These are phyloP conservation scores for Isabelozyma rhagii DNA, from an alignment of 805 yeast species.

Conservation along the genomic window DNA sequence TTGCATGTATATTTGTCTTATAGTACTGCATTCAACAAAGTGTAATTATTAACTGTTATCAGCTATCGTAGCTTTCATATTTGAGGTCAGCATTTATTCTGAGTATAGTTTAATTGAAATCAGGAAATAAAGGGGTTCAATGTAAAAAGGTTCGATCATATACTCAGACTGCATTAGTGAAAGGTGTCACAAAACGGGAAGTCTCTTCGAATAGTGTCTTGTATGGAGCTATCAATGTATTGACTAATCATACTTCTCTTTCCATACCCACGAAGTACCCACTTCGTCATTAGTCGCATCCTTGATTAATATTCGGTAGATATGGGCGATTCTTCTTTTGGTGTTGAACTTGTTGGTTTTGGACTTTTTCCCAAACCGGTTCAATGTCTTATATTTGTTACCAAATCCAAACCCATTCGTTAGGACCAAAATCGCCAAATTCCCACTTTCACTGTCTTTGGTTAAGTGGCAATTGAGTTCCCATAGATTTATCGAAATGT, in stretches of 20 bases:
- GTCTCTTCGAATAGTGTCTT: too few species aligned
- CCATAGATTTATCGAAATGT: conserved; percentile 18
- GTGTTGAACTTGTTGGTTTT: conserved; percentile 16
- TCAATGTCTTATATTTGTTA: conserved; percentile 13
- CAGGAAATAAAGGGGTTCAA: neutral
- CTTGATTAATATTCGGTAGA: conserved; percentile 13
- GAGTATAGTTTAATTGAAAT: too few species aligned
- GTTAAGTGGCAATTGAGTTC: conserved; percentile 19
- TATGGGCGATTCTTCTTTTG: conserved; percentile 27
- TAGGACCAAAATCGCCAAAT: conserved; percentile 19
- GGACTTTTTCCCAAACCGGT: conserved; percentile 14
- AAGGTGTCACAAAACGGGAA: too few species aligned
- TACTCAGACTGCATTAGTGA: too few species aligned
- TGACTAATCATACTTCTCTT: conserved; percentile 6
- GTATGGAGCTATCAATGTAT: too few species aligned
- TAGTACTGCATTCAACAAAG: too few species aligned
- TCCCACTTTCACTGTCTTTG: conserved; percentile 15
- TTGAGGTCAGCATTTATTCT: too few species aligned
- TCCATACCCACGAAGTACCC: conserved; percentile 32
- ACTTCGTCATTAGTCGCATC: conserved; percentile 21
- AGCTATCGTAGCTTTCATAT: too few species aligned
- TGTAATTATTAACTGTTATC: neutral
- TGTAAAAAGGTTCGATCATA: neutral
- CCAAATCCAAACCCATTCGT: conserved; percentile 18
- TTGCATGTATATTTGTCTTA: too few species aligned